A percentile compares a stretch with the other conserved stretches of the same genome.
Conservation (phyloP, 2,329 filamentous ascomycete genomes). For the Ceratocystis eucalypticola region DNA sequence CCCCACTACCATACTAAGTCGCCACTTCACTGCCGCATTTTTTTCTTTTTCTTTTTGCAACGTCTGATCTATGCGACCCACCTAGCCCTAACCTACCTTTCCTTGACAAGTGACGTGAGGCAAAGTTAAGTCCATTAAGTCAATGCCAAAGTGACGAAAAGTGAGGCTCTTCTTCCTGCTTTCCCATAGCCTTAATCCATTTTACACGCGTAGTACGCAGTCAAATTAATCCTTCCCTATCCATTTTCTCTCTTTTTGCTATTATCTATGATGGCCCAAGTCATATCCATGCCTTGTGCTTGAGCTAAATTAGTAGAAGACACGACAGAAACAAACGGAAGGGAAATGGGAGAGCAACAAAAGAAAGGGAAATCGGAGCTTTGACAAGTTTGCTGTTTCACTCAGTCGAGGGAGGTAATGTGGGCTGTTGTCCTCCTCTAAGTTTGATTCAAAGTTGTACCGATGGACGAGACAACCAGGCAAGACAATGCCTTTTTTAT, state of each 20-base stretch:
- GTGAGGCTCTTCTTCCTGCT: conserved; percentile 3
- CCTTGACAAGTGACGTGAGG: conserved; percentile 4
- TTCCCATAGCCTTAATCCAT: background rate
- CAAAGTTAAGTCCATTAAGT: background rate
- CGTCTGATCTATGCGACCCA: conserved; percentile 6
- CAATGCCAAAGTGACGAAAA: background rate
- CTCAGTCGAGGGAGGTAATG: background rate
- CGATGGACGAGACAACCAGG: background rate
- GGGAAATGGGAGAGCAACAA: background rate
- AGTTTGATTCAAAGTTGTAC: background rate
- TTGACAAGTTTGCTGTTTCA: conserved; percentile 2
- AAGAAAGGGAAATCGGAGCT: background rate
- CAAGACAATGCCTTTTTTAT: background rate
- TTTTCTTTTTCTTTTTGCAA: background rate
- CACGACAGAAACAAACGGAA: background rate
- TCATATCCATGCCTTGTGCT: background rate
- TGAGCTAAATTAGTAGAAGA: background rate
- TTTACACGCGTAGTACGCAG: background rate
- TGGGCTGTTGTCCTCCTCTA: background rate
- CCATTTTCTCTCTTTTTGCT: background rate
- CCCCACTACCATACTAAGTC: background rate
- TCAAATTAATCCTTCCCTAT: background rate
- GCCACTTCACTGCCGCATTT: conserved; percentile 3
- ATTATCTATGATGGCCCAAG: too few species aligned
- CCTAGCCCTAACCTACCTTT: background rate